These are phyloP conservation scores for Debaryomycetaceae sp. DNA, from an alignment of 1,139 yeast genomes.

Conservation along the genomic window DNA sequence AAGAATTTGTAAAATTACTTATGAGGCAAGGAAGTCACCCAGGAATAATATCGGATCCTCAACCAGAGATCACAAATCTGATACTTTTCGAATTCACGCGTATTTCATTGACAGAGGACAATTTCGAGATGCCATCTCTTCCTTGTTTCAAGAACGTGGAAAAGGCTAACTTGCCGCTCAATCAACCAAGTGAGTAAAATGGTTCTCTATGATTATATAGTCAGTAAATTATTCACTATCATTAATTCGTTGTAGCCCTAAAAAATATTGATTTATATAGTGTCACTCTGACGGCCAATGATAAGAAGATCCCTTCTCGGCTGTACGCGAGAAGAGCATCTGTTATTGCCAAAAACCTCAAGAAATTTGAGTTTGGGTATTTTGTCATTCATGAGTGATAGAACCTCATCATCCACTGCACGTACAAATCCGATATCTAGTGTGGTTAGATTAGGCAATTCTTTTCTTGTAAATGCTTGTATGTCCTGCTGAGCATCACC, in stretches of 20 bases:
- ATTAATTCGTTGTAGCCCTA: neutral
- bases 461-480: constrained; percentile 18
- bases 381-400: constrained; percentile 49
- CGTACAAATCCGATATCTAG: constrained; percentile 77
- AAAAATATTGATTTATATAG: constrained; percentile 22
- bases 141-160: constrained; percentile 65
- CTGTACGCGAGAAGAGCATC: constrained; percentile 56
- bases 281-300: constrained; percentile 76
- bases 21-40: constrained; percentile 58
- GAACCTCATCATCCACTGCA: constrained; percentile 60
- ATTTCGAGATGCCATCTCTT: constrained; percentile 31
- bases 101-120: constrained; percentile 20
- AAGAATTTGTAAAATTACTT: constrained; percentile 28
- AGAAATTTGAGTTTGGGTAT: constrained; percentile 61
- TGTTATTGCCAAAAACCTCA: constrained; percentile 77
- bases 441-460: constrained; percentile 54
- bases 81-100: constrained; percentile 25
- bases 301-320: constrained; percentile 55
- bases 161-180: constrained; percentile 42
- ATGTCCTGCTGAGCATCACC: constrained; percentile 6
- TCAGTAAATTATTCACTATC: neutral
- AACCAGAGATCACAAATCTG: constrained; percentile 55
- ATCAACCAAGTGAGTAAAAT: constrained; percentile 21
- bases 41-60: constrained; percentile 47
- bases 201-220: neutral